Conservation (phyloP, 805 yeast species). For the Zygoascus biomembranicola region DNA sequence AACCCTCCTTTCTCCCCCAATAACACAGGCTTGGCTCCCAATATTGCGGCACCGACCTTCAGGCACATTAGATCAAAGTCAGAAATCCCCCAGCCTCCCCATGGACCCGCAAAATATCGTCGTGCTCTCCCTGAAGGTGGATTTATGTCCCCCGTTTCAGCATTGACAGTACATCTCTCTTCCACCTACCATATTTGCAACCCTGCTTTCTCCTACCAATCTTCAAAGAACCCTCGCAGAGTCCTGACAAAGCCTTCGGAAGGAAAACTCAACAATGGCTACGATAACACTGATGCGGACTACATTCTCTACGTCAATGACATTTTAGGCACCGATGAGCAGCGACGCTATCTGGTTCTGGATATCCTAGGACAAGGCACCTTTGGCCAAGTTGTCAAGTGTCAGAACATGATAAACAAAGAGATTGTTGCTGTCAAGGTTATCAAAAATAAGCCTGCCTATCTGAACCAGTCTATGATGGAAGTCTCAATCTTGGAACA, state of each 20-base stretch:
- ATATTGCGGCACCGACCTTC: constrained; percentile 25
- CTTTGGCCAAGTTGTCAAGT: constrained; percentile 96
- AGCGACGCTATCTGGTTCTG: constrained; percentile 76
- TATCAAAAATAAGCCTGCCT: constrained; percentile 85
- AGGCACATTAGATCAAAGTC: constrained; percentile 27
- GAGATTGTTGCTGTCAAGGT: constrained; percentile 92
- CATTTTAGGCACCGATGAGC: constrained; percentile 77
- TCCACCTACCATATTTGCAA: constrained; percentile 81
- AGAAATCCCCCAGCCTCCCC: constrained; percentile 27
- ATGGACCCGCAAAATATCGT: constrained; percentile 25
- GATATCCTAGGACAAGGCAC: constrained; percentile 95
- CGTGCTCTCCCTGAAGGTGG: constrained; percentile 33
- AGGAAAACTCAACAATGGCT: constrained; percentile 71
- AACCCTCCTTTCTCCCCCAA: too few species aligned
- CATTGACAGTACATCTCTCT: constrained; percentile 67
- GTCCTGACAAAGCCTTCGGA: constrained; percentile 90
- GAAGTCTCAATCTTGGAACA: constrained; percentile 84
- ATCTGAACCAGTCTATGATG: constrained; percentile 80
- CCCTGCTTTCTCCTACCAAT: constrained; percentile 73
- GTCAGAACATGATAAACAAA: constrained; percentile 71
- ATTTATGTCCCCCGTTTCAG: constrained; percentile 54
- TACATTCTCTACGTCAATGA: constrained; percentile 93
- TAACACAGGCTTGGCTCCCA: constrained; percentile 4
- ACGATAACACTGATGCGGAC: constrained; percentile 81
- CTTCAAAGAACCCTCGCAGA: constrained; percentile 81